Evolutionary conservation across 257 asterid species (phyloP).

Genomic region (Solanum pimpinellifolium): DNA sequence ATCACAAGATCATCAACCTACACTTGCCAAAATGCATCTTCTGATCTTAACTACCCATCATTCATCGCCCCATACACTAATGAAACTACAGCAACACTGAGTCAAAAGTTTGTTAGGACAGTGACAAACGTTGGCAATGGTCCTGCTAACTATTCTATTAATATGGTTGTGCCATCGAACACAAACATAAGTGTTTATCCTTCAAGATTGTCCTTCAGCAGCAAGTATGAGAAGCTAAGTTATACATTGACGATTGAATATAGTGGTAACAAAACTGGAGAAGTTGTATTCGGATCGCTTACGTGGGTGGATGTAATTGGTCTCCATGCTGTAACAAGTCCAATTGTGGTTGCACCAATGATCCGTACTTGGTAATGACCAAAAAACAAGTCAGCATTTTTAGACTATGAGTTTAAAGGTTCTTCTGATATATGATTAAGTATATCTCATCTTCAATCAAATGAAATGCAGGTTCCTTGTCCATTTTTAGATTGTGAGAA

Average conservation of each 20-base stretch:
- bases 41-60: too few species aligned
- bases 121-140: too few species aligned
- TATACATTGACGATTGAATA: conserved; percentile 18
- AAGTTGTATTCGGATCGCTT: conserved; percentile 22
- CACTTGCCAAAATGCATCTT: too few species aligned
- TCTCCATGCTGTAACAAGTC: conserved; percentile 35
- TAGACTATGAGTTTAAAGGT: not conserved
- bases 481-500: not conserved
- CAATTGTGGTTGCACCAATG: conserved; percentile 25
- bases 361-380: not conserved
- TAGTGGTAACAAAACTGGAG: conserved; percentile 1
- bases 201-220: conserved; percentile 7
- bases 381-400: too few species aligned
- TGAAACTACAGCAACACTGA: too few species aligned
- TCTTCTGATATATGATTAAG: not conserved
- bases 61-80: too few species aligned
- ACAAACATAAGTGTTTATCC: too few species aligned
- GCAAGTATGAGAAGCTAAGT: conserved; percentile 29
- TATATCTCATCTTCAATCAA: too few species aligned
- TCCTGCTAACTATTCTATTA: too few species aligned
- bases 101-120: too few species aligned
- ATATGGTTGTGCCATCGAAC: too few species aligned
- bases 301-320: conserved; percentile 41
- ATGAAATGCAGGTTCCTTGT: not conserved
- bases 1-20: too few species aligned